Evolutionary conservation across 1,139 yeast genomes (phyloP), one percentile per base, ranked within the genome.

Genomic region (Yamadazyma triangularis): DNA sequence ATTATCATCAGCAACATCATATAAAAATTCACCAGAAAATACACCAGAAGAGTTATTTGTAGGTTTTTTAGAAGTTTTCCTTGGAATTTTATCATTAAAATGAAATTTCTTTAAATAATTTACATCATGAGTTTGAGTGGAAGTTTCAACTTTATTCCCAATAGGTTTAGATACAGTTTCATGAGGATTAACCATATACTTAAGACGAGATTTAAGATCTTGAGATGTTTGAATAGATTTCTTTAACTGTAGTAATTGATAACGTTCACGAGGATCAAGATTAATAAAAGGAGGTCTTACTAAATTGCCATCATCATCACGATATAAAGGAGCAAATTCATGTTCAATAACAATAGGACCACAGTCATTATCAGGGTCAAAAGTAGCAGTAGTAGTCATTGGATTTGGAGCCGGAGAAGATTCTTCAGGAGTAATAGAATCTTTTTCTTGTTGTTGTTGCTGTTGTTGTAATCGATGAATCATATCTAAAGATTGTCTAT

Each of bases 261-360:
- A 64, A 26, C 74, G 51, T 41, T 68, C 73, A 22, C 60, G 43
- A 0, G 73, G 74, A 33, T 66, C 72, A 29, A 67, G 52, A 31
- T 64, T 64, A 23, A 68, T 65, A 40, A 66, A 64, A n/a, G 73
- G 72, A 0, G 74, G 73, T 30, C 74, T 51, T 2, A 60, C 66
- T 29, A 64, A 44, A 34, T 64, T 59, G 2, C 73, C 72, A 1
- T 56, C 53, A 4, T 50, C 53, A 36, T 67, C 73, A 15, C 46
- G 46, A 37, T 63, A 63, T 25, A 60, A 40, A 2, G 64, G 58
- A 1, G 63, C 61, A 42, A 56, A 56, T 23, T 58, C 64, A 23
- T 51, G 53, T 26, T 56, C 60, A 11, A 50, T 18, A 4, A 29
- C 34, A 7, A 31, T 13, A 7, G 32, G 31, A 13, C 14, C 10